Evolutionary conservation across 192 early-diverging fungal species (phyloP).

Genomic region (Coemansia interrupta): DNA sequence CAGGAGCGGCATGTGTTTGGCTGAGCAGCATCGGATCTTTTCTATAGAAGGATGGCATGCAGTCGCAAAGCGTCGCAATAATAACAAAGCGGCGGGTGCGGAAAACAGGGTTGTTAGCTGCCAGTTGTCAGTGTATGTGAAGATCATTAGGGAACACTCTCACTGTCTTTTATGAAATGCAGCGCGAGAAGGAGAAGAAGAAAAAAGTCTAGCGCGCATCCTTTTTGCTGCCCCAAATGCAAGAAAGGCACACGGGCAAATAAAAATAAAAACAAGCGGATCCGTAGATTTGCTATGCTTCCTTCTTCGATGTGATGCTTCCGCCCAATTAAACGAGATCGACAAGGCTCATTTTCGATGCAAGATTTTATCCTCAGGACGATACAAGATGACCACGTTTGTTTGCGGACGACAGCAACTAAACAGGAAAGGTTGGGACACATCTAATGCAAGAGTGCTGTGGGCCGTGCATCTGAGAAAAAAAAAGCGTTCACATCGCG

Average conservation of each 20-base stretch:
- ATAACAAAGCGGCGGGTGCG: no score
- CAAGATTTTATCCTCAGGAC: conserved; percentile 3
- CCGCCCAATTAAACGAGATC: neutral
- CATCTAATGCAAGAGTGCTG: no score
- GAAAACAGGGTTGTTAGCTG: neutral
- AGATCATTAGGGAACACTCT: no score
- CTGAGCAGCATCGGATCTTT: conserved; percentile 54
- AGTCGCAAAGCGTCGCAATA: no score
- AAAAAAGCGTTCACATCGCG: neutral
- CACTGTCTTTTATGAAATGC: no score
- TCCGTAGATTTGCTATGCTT: conserved; percentile 6
- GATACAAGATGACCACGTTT: neutral
- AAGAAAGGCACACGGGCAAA: conserved; percentile 2
- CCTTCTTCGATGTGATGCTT: no score
- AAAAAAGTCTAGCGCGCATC: neutral
- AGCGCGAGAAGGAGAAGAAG: neutral
- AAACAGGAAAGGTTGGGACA: neutral
- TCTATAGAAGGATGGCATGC: conserved; percentile 18
- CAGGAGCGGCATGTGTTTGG: conserved; percentile 74
- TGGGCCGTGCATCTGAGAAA: neutral
- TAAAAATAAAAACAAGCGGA: conserved; percentile 6
- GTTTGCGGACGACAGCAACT: no score
- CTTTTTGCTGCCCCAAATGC: no score
- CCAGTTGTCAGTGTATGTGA: no score
- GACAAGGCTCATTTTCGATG: neutral